Evolutionary conservation across 352 stramenopile species (phyloP).

Genomic region (Phytophthora niederhauseri): DNA sequence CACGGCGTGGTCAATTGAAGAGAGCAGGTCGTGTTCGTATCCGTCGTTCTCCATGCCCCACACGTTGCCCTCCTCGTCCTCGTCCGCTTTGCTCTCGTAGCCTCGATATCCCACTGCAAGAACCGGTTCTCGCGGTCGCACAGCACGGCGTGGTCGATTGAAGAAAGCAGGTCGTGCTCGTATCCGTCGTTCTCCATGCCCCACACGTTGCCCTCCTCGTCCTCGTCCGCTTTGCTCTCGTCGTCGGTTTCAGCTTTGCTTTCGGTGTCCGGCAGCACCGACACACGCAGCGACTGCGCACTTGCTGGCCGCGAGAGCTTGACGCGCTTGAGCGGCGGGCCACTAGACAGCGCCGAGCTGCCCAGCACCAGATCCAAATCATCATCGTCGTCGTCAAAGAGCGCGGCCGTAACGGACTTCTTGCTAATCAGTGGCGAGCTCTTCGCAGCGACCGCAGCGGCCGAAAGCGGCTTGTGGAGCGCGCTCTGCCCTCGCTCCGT

Average conservation of each 20-base stretch:
- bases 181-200: conserved; percentile 76
- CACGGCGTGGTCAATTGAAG: conserved; percentile 80
- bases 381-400: conserved; percentile 61
- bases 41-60: conserved; percentile 78
- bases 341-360: conserved; percentile 16
- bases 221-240: conserved; percentile 46
- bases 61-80: conserved; percentile 65
- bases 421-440: conserved; percentile 39
- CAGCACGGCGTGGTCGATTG: conserved; percentile 79
- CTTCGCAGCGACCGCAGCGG: conserved; percentile 13
- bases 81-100: conserved; percentile 48
- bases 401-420: conserved; percentile 55
- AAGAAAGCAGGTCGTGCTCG: conserved; percentile 72
- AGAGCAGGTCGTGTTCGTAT: conserved; percentile 74
- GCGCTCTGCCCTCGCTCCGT: conserved; percentile 17
- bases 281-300: conserved; percentile 16
- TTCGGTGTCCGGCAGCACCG: conserved; percentile 20
- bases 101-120: conserved; percentile 44
- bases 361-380: conserved; percentile 31
- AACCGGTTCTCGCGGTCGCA: conserved; percentile 87
- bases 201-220: conserved; percentile 73
- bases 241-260: conserved; percentile 36
- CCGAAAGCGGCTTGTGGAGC: conserved; percentile 26
- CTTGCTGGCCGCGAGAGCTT: conserved; percentile 32
- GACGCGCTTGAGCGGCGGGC: conserved; percentile 36